These are phyloP conservation scores for Chrysosphaeria jannelii DNA, from an alignment of 2,329 filamentous ascomycete genomes.

Conservation along the genomic window DNA sequence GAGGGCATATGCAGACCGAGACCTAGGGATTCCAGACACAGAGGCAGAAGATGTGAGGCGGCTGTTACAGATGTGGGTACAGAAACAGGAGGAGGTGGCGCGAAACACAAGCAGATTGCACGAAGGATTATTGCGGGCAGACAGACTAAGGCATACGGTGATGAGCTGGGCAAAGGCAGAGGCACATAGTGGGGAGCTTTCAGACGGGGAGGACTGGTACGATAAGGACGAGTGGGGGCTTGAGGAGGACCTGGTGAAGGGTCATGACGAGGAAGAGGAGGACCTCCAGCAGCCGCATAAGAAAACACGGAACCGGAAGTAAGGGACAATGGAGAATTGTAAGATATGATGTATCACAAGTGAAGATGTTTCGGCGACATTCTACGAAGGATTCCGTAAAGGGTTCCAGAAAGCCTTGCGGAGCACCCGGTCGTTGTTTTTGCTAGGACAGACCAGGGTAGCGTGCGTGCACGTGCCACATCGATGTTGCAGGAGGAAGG, in stretches of 20 bases:
- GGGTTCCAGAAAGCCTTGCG: no score
- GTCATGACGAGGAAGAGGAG: conserved; percentile 57
- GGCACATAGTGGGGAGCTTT: conserved; percentile 48
- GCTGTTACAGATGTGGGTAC: conserved; percentile 44
- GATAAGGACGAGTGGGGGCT: conserved; percentile 56
- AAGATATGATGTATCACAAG: no score
- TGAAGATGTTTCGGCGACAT: no score
- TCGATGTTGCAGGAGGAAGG: no score
- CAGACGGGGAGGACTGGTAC: conserved; percentile 73
- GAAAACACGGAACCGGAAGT: conserved; percentile 27
- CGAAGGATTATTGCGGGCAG: conserved; percentile 38
- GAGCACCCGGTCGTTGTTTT: no score
- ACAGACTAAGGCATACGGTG: conserved; percentile 40
- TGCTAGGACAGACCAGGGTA: no score
- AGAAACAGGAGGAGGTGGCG: conserved; percentile 64
- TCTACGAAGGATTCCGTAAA: no score
- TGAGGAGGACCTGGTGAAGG: conserved; percentile 47
- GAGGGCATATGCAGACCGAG: conserved; percentile 30
- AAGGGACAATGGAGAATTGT: no score
- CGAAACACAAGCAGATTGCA: conserved; percentile 38
- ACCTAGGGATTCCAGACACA: conserved; percentile 36
- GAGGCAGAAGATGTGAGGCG: conserved; percentile 57
- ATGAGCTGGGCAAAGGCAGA: conserved; percentile 52
- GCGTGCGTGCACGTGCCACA: no score
- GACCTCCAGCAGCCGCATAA: conserved; percentile 28